These are phyloP conservation scores for sorghum (Sorghum bicolor) DNA, from an alignment of 176 grass and related monocot genomes.

Conservation along the genomic window DNA sequence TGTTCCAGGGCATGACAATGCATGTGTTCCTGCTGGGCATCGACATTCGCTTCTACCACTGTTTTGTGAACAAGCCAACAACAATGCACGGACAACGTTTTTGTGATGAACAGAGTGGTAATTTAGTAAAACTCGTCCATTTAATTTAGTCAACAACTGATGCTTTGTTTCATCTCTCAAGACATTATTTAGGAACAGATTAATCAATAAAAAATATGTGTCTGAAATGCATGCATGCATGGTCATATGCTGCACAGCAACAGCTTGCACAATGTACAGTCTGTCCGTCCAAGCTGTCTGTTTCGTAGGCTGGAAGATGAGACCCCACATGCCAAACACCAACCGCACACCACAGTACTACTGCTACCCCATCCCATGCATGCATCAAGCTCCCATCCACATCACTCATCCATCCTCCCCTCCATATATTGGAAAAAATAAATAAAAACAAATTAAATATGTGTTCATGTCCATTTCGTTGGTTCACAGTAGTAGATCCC, in stretches of 20 bases:
- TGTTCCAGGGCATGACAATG: background rate
- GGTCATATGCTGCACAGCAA: background rate
- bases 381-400: background rate
- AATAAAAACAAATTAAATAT: background rate
- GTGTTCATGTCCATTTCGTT: background rate
- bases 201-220: too few species aligned
- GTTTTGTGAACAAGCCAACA: background rate
- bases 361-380: background rate
- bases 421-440: background rate
- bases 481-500: background rate
- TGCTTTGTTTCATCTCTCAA: too few species aligned
- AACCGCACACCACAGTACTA: conserved; percentile 44
- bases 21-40: too few species aligned
- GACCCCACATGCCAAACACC: conserved; percentile 50
- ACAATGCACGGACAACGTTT: background rate
- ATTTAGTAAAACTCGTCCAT: too few species aligned
- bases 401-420: background rate
- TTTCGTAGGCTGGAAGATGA: conserved; percentile 43
- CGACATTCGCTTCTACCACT: too few species aligned
- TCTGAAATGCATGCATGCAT: too few species aligned
- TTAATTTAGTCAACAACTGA: background rate
- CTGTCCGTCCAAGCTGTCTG: conserved; percentile 37
- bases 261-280: conserved; percentile 20
- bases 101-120: background rate
- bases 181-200: too few species aligned